Evolutionary conservation across 2,329 filamentous ascomycete genomes (phyloP).

Genomic region (Aspergillus sclerotialis): DNA sequence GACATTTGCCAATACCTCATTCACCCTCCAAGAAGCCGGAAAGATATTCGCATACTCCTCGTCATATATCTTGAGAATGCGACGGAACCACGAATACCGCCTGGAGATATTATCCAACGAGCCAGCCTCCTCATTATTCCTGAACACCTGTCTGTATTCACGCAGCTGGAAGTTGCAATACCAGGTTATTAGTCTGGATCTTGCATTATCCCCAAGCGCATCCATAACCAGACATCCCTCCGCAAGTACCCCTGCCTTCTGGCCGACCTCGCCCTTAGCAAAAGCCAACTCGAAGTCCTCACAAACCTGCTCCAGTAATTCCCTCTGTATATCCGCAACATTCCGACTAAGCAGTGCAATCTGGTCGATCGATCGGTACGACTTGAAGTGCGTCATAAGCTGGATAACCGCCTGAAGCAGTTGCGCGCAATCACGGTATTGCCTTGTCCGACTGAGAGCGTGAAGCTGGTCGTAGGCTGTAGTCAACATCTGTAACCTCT

Average conservation of each 20-base stretch:
- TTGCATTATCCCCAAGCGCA: constrained; percentile 80
- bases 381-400: constrained; percentile 97
- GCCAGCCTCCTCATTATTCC: constrained; percentile 92
- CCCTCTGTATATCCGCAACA: constrained; percentile 86
- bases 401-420: constrained; percentile 91
- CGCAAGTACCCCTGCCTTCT: constrained; percentile 62
- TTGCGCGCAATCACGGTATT: constrained; percentile 92
- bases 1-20: constrained; percentile 79
- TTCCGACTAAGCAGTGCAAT: constrained; percentile 89
- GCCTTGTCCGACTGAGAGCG: constrained; percentile 71
- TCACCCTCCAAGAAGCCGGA: constrained; percentile 78
- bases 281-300: constrained; percentile 97
- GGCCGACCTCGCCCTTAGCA: constrained; percentile 72
- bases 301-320: constrained; percentile 93
- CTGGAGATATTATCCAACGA: constrained; percentile 94
- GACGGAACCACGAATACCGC: constrained; percentile 91
- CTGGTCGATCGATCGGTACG: constrained; percentile 94
- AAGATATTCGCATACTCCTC: constrained; percentile 87
- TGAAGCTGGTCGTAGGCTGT: constrained; percentile 97
- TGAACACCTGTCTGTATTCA: constrained; percentile 92
- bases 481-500: constrained; percentile 95
- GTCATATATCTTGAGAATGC: constrained; percentile 92
- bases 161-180: constrained; percentile 96
- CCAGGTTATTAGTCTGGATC: constrained; percentile 79
- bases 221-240: constrained; percentile 95